These are phyloP conservation scores for Drechslera avenae DNA, from an alignment of 2,329 filamentous ascomycete genomes.

Conservation along the genomic window DNA sequence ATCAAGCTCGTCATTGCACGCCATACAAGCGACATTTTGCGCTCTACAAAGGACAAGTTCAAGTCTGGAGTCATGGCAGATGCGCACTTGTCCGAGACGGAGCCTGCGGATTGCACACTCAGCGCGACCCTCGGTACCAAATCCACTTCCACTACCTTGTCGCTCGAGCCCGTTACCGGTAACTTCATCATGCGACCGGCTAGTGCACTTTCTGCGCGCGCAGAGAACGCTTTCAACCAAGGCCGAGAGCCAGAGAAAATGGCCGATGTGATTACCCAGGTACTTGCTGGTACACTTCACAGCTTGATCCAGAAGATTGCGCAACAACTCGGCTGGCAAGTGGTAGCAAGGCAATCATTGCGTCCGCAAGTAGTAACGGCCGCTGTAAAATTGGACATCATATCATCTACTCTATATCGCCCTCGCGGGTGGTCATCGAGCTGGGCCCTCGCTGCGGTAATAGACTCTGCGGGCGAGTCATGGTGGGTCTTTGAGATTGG, in stretches of 20 bases:
- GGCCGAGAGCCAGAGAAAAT: conserved; percentile 64
- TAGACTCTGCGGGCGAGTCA: conserved; percentile 42
- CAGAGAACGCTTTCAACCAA: conserved; percentile 69
- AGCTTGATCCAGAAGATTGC: conserved; percentile 67
- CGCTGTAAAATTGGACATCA: conserved; percentile 64
- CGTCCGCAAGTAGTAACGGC: conserved; percentile 62
- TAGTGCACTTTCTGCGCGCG: conserved; percentile 48
- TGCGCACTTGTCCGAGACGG: conserved; percentile 62
- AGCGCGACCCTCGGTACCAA: conserved; percentile 71
- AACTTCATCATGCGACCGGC: conserved; percentile 70
- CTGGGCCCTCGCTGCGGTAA: conserved; percentile 71
- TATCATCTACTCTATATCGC: conserved; percentile 71
- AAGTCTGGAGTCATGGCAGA: conserved; percentile 63
- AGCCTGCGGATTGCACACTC: conserved; percentile 71
- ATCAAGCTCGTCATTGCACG: conserved; percentile 75
- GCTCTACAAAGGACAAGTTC: conserved; percentile 61
- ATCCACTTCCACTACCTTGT: conserved; percentile 62
- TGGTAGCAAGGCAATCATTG: conserved; percentile 33
- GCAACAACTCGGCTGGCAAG: conserved; percentile 69
- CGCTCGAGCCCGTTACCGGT: conserved; percentile 81
- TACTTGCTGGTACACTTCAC: conserved; percentile 66
- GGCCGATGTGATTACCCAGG: conserved; percentile 61
- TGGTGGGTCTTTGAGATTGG: conserved; percentile 47
- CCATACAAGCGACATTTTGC: conserved; percentile 75
- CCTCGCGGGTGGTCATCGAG: conserved; percentile 71